Evolutionary conservation across 768 basidiomycete species (phyloP).

Genomic region (Rickenella mellea): DNA sequence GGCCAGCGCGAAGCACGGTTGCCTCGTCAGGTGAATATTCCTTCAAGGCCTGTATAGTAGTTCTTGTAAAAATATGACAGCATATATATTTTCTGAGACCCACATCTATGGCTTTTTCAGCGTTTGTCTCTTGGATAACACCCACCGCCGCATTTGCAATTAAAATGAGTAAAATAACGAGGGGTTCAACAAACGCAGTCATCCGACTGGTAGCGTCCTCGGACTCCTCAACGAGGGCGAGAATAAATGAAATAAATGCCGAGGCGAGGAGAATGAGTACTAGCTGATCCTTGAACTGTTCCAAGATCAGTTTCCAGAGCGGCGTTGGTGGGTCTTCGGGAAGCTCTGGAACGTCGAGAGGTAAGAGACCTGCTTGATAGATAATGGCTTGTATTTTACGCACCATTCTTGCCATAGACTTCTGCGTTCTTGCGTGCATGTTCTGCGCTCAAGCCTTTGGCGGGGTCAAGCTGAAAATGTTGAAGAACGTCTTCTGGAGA

Average conservation of each 20-base stretch:
- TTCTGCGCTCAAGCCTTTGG: conserved; percentile 51
- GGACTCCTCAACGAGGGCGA: conserved; percentile 80
- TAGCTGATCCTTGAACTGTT: conserved; percentile 98
- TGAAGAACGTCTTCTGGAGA: conserved; percentile 59
- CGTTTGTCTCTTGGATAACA: conserved; percentile 93
- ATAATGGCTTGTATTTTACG: conserved; percentile 9
- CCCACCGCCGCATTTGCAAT: conserved; percentile 96
- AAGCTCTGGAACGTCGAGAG: conserved; percentile 46
- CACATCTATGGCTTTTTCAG: conserved; percentile 95
- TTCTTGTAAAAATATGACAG: neutral
- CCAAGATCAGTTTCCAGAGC: conserved; percentile 89
- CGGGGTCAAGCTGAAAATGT: conserved; percentile 59
- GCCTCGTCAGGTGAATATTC: conserved; percentile 98
- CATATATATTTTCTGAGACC: conserved; percentile 26
- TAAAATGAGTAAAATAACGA: conserved; percentile 92
- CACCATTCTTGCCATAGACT: conserved; percentile 83
- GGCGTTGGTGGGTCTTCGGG: conserved; percentile 90
- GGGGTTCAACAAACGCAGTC: conserved; percentile 87
- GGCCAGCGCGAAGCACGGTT: conserved; percentile 72
- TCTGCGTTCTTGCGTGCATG: conserved; percentile 68
- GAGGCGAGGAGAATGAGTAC: conserved; percentile 94
- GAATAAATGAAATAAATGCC: conserved; percentile 85
- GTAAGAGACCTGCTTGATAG: conserved; percentile 5
- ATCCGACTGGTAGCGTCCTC: conserved; percentile 32
- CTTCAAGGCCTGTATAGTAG: conserved; percentile 65